Evolutionary conservation across 768 basidiomycete genomes (phyloP), one percentile per base, ranked within the genome.

Genomic region (Astraeus odoratus): DNA sequence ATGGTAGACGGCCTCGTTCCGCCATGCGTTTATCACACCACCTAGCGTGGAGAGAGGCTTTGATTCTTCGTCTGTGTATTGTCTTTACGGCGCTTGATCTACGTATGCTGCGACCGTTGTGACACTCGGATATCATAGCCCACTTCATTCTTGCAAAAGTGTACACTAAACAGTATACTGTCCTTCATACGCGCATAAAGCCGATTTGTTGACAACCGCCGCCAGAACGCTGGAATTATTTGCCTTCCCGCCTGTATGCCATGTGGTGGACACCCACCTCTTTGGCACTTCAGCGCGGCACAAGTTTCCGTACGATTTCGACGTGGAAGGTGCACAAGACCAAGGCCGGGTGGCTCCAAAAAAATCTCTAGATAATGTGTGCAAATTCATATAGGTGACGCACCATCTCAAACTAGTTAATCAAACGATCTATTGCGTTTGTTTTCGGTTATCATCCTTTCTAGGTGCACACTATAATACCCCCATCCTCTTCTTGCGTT

Each of bases 211-310:
- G 13, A 90, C 87, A 1, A 88, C 81, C 0, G 70, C 73, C 2
- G 86, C 90, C 12, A 89, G 83, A 2, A 68, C 72, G 1, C 72
- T 99, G 25, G 95, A 99, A 57, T 60, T 99, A 3, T 80, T 95
- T 51, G 95, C 98, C 59, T 98, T 98, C 57, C 78, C 92, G 0
- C 88, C 92, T 0, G 72, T 81, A 64, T 57, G 59, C 15, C 64
- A 91, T 26, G 61, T 80, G 5, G 69, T 97, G 16, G 95, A 98
- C 58, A 92, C 94, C 0, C 96, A 97, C 62, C 91, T 2, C 65
- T 98, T 13, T 98, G 95, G 96, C 95, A 99, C 63, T 68, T 86
- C 7, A 74, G 79, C 3, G 98, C 95, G 0, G 83, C 76, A 1
- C 83, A 57, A 74, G 38, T 70, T 77, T 38, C 97, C 94, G 93